These are phyloP conservation scores for Aspergillus japonicus DNA, from an alignment of 2,329 filamentous ascomycete genomes.

Conservation along the genomic window DNA sequence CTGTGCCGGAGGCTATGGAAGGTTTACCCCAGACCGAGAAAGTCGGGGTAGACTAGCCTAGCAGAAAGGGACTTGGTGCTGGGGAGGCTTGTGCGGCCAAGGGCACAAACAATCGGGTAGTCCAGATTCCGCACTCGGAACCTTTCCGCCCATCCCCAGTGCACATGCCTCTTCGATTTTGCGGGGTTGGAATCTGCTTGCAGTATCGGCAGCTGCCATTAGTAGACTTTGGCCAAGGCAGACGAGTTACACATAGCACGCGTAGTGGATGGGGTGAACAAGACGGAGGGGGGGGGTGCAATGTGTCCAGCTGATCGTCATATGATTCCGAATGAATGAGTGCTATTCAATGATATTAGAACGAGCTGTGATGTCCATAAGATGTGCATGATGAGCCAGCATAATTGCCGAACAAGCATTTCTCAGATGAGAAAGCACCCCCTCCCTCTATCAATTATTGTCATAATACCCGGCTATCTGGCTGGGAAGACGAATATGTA, in stretches of 20 bases:
- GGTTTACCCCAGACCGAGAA: conserved; percentile 9
- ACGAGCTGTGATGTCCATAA: no score
- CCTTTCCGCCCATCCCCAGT: conserved; percentile 17
- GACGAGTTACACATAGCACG: neutral
- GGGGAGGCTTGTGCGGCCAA: neutral
- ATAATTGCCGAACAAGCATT: neutral
- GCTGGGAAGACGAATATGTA: no score
- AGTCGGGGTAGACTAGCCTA: conserved; percentile 12
- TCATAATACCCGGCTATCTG: no score
- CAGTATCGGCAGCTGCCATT: neutral
- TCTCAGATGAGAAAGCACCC: neutral
- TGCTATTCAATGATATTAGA: no score
- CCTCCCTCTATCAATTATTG: no score
- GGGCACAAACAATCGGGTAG: conserved; percentile 5
- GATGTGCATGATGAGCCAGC: neutral
- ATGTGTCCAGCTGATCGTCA: no score
- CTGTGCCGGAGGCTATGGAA: neutral
- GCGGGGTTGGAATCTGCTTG: neutral
- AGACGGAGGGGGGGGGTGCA: neutral
- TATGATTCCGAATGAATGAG: no score
- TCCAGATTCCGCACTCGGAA: conserved; percentile 28
- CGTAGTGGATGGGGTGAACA: neutral
- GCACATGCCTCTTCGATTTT: neutral
- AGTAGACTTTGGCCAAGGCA: neutral
- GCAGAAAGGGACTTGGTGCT: neutral